Evolutionary conservation across 306 rosid species (phyloP).

Genomic region (Fagus crenata): DNA sequence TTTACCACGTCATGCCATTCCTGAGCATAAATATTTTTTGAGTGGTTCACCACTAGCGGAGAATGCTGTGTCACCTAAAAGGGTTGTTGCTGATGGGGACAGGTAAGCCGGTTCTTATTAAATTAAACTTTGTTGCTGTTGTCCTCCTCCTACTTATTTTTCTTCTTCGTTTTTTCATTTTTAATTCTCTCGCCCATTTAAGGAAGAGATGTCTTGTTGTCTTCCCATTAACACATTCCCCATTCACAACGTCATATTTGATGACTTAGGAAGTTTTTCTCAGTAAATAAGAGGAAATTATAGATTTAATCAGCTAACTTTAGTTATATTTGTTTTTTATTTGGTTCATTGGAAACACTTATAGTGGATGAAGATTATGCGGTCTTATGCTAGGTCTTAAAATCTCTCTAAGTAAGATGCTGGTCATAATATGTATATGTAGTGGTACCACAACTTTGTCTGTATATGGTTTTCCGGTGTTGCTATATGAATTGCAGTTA

Average conservation of each 20-base stretch:
- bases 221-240: neutral
- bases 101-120: constrained; percentile 44
- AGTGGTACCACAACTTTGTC: neutral
- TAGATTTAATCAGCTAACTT: neutral
- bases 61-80: constrained; percentile 47
- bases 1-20: constrained; percentile 38
- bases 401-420: neutral
- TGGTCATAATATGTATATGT: neutral
- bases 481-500: neutral
- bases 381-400: neutral
- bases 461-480: neutral
- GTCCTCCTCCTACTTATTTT: constrained; percentile 7
- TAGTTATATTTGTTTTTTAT: neutral
- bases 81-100: constrained; percentile 52
- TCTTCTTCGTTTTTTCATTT: neutral
- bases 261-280: neutral
- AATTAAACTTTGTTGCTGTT: neutral
- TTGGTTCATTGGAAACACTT: neutral
- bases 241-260: neutral
- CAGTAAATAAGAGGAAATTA: too few relatives aligned
- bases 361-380: neutral
- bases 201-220: neutral
- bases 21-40: constrained; percentile 48
- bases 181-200: neutral
- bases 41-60: constrained; percentile 62